Evolutionary conservation across 305 asterid genomes (phyloP).

Genomic region (Monarda citriodora): DNA sequence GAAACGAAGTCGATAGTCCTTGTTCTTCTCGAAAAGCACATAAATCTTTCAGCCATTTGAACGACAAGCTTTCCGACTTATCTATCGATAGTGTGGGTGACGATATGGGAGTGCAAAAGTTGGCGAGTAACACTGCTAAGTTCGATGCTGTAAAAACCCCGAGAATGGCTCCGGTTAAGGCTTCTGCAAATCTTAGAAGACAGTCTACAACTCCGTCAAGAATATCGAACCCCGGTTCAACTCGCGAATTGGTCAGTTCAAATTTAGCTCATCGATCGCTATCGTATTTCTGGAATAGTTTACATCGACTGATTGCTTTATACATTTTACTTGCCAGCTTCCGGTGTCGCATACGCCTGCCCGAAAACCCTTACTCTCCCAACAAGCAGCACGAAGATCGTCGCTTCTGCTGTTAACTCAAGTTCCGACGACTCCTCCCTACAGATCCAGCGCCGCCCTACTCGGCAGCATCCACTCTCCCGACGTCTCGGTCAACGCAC

Average conservation of each 20-base stretch:
- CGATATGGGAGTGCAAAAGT: conserved; percentile 38
- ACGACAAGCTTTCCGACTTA: conserved; percentile 36
- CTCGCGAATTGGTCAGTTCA: conserved; percentile 85
- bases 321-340: conserved; percentile 47
- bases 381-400: conserved; percentile 52
- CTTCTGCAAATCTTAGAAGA: conserved; percentile 49
- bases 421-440: conserved; percentile 33
- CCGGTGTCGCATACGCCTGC: conserved; percentile 83
- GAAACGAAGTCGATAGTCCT: conserved; percentile 59
- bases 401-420: conserved; percentile 77
- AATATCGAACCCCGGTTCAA: conserved; percentile 84
- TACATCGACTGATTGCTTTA: conserved; percentile 11
- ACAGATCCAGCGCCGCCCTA: conserved; percentile 34
- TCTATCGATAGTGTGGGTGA: conserved; percentile 49
- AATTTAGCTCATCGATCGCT: not conserved
- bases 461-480: conserved; percentile 56
- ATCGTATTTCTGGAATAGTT: not conserved
- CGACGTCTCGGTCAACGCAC: conserved; percentile 89
- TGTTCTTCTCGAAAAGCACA: conserved; percentile 49
- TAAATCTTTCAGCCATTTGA: conserved; percentile 42
- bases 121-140: conserved; percentile 32
- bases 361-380: conserved; percentile 53
- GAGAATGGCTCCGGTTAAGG: conserved; percentile 38
- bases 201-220: conserved; percentile 56
- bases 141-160: conserved; percentile 45